Evolutionary conservation across 108 stramenopile genomes (phyloP).

Genomic region (Parmales sp.): DNA sequence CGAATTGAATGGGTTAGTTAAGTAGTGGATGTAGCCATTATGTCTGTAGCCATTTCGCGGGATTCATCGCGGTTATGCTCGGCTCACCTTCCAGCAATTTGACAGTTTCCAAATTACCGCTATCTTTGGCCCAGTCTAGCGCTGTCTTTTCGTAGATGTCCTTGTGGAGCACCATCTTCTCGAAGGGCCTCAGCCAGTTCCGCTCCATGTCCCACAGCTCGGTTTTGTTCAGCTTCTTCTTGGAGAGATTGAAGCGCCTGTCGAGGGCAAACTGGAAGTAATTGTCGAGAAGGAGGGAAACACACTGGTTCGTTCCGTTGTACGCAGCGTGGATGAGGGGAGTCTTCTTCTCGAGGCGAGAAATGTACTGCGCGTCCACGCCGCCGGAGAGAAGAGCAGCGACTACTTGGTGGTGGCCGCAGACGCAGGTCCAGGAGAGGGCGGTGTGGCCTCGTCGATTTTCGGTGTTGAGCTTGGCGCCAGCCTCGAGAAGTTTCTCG

Average conservation of each 20-base stretch:
- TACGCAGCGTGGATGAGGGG: conserved; percentile 10
- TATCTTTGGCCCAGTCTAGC: not conserved
- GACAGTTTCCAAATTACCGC: not conserved
- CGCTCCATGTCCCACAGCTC: conserved; percentile 12
- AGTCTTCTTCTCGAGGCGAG: not conserved
- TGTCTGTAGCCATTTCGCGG: no score
- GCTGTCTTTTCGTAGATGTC: conserved; percentile 9
- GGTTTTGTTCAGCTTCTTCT: conserved; percentile 1
- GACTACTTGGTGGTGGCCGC: conserved; percentile 8
- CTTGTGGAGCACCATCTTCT: conserved; percentile 4
- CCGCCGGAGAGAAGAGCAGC: not conserved
- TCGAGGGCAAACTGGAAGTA: conserved; percentile 5
- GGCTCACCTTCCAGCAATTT: not conserved
- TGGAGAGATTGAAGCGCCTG: not conserved
- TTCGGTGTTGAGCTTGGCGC: not conserved
- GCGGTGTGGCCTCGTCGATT: conserved; percentile 14
- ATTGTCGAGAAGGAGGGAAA: not conserved
- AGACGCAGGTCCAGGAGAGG: conserved; percentile 13
- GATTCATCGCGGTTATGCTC: not conserved
- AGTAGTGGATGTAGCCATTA: no score
- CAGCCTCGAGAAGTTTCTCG: not conserved
- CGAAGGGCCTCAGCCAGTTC: not conserved
- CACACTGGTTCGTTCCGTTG: conserved; percentile 10
- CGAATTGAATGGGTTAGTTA: no score
- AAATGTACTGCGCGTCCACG: not conserved